Evolutionary conservation across 2,329 filamentous ascomycete species (phyloP), one percentile per base, ranked within the genome.

Genomic region (Penicillium palitans): DNA sequence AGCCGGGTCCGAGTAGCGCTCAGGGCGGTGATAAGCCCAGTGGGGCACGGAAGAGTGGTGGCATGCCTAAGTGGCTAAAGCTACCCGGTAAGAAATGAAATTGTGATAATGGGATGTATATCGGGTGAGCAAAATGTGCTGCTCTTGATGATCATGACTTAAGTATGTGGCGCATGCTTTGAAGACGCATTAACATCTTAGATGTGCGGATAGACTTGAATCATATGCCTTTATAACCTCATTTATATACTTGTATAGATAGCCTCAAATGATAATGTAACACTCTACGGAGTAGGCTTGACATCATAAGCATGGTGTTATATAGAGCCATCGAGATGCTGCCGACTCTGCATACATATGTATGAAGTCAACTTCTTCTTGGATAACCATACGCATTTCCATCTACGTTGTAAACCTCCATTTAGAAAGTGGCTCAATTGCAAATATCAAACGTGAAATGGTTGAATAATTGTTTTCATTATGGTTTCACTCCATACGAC

Each of bases 41-140:
- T 24, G 63, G 63, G 24, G 52, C 59, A 29, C 70, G 68, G 40
- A 77, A 78, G 59, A 67, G 65, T 29, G 75, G 73, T 21, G 70
- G 68, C 24, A 62, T 87, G 66, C 88, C 89, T 21, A 91, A 90
- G 72, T 91, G 90, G 84, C 75, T 93, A 41, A 90, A 89, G 73
- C 76, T 89, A 55, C 80, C 86, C 31, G 85, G 85, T 8, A 92
- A 90, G 82, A 92, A 91, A 78, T 90, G 59, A 72, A 77, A 7
- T 25, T 12, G 19, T 13, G n/a, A 57, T 44, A n/a, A 40, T 21
- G 50, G 24, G 55, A 53, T 51, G 27, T 27, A 39, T 31, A 42
- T 59, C 37, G 40, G 19, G 51, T 33, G 50, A 52, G 46, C 24
- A 46, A 51, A 9, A 48, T 40, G 29, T 53, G 39, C n/a, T 50